Percentiles rank a stretch among this genome's conserved stretches.
These are phyloP conservation scores for Lathyrus aphaca DNA, from an alignment of 306 rosid genomes.

Conservation along the genomic window DNA sequence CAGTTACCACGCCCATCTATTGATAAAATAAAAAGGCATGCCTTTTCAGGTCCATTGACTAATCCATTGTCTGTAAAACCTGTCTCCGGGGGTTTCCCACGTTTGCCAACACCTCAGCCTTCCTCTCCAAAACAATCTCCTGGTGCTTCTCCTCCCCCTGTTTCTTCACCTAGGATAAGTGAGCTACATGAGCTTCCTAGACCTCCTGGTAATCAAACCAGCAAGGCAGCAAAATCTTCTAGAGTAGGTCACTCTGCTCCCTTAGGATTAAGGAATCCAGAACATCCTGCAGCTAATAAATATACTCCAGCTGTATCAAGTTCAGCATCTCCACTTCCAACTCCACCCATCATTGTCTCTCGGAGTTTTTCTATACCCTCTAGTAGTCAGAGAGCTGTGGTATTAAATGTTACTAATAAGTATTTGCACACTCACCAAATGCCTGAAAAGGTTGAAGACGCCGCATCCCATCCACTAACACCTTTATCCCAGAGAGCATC, in stretches of 20 bases:
- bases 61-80: slow-evolving; percentile 61
- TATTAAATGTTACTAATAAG: slow-evolving; percentile 62
- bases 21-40: slow-evolving; percentile 60
- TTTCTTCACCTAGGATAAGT: slow-evolving; percentile 77
- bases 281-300: slow-evolving; percentile 49
- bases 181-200: slow-evolving; percentile 97
- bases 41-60: slow-evolving; percentile 78
- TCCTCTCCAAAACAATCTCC: slow-evolving; percentile 82
- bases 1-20: slow-evolving; percentile 67
- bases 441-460: slow-evolving; percentile 59
- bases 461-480: slow-evolving; percentile 71
- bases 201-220: slow-evolving; percentile 66
- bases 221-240: slow-evolving; percentile 54
- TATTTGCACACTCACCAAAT: slow-evolving; percentile 66
- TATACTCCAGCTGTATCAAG: slow-evolving; percentile 56
- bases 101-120: slow-evolving; percentile 66
- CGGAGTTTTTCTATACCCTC: slow-evolving; percentile 91
- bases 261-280: slow-evolving; percentile 62
- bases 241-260: slow-evolving; percentile 80
- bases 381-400: slow-evolving; percentile 68
- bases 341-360: slow-evolving; percentile 68
- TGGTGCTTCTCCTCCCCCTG: slow-evolving; percentile 72
- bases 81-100: slow-evolving; percentile 54
- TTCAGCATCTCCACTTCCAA: slow-evolving; percentile 85
- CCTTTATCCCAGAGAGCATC: slow-evolving; percentile 62